Conservation (phyloP, 208 protist genomes). For the Crithidia expoeki region DNA sequence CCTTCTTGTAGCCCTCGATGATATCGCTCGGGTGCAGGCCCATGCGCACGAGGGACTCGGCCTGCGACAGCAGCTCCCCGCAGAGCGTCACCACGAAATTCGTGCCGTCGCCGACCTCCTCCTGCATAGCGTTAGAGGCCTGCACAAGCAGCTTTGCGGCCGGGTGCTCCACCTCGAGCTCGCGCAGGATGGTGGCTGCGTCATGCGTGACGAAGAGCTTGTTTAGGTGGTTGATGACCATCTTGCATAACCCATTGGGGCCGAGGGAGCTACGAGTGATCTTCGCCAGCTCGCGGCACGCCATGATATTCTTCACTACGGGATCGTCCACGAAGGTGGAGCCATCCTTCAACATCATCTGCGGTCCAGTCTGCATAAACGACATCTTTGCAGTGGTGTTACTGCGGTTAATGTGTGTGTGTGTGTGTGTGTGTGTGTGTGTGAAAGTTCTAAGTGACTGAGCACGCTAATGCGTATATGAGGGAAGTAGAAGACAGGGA, state of each 20-base stretch:
- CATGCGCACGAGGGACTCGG: slow-evolving; percentile 96
- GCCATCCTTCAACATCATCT: slow-evolving; percentile 93
- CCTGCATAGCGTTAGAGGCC: slow-evolving; percentile 98
- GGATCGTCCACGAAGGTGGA: slow-evolving; percentile 95
- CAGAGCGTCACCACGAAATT: slow-evolving; percentile 99
- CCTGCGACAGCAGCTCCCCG: slow-evolving; percentile 98
- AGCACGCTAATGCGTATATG: too few species aligned
- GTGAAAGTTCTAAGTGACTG: too few species aligned
- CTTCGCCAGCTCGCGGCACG: slow-evolving; percentile 96
- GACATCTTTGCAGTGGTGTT: slow-evolving; percentile 64
- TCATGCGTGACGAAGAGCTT: slow-evolving; percentile 99
- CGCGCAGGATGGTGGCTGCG: slow-evolving; percentile 99
- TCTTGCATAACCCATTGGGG: slow-evolving; percentile 99
- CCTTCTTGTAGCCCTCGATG: slow-evolving; percentile 98
- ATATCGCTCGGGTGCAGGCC: slow-evolving; percentile 99
- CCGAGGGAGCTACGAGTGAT: slow-evolving; percentile 98
- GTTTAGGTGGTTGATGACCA: slow-evolving; percentile 99
- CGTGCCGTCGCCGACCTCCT: slow-evolving; percentile 99
- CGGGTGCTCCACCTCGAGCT: slow-evolving; percentile 99
- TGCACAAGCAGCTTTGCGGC: slow-evolving; percentile 99
- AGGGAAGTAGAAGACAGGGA: too few species aligned
- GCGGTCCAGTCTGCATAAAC: slow-evolving; percentile 90
- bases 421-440: not conserved
- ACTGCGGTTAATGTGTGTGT: slow-evolving; percentile 8
- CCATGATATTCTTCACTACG: slow-evolving; percentile 98